These are phyloP conservation scores for Nakazawaea ishiwadae DNA, from an alignment of 805 yeast genomes.

Conservation along the genomic window DNA sequence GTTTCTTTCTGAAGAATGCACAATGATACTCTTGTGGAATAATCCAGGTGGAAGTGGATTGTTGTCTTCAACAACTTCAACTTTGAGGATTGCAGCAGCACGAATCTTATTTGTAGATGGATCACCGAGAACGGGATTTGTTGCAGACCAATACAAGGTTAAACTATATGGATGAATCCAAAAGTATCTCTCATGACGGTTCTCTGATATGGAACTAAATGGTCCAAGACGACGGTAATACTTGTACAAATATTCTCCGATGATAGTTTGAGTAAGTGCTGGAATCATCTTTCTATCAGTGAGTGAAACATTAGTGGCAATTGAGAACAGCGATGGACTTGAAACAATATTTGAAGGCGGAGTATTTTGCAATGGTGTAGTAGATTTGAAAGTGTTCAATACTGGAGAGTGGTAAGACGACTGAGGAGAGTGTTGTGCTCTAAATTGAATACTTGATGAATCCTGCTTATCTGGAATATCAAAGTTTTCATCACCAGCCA, in stretches of 20 bases:
- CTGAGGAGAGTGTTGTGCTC: slow-evolving; percentile 17
- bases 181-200: slow-evolving; percentile 86
- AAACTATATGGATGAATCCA: slow-evolving; percentile 95
- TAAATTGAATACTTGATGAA: slow-evolving; percentile 16
- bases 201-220: slow-evolving; percentile 67
- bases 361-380: slow-evolving; percentile 20
- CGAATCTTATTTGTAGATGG: slow-evolving; percentile 64
- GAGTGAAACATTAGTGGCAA: slow-evolving; percentile 59
- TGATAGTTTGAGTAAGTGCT: slow-evolving; percentile 85
- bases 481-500: slow-evolving; percentile 19
- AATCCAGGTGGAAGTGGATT: slow-evolving; percentile 89
- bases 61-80: slow-evolving; percentile 75
- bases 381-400: slow-evolving; percentile 5
- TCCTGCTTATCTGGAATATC: slow-evolving; percentile 16
- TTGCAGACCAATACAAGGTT: slow-evolving; percentile 84
- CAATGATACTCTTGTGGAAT: slow-evolving; percentile 76
- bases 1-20: slow-evolving; percentile 57
- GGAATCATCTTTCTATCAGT: slow-evolving; percentile 73
- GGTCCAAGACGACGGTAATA: slow-evolving; percentile 78
- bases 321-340: slow-evolving; percentile 24
- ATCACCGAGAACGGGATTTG: slow-evolving; percentile 71
- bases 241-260: slow-evolving; percentile 87
- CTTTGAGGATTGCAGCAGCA: slow-evolving; percentile 75
- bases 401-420: slow-evolving; percentile 12
- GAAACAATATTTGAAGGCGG: slow-evolving; percentile 25